These are phyloP conservation scores for Thozetella sp. DNA, from an alignment of 495 filamentous ascomycete species.

Conservation along the genomic window DNA sequence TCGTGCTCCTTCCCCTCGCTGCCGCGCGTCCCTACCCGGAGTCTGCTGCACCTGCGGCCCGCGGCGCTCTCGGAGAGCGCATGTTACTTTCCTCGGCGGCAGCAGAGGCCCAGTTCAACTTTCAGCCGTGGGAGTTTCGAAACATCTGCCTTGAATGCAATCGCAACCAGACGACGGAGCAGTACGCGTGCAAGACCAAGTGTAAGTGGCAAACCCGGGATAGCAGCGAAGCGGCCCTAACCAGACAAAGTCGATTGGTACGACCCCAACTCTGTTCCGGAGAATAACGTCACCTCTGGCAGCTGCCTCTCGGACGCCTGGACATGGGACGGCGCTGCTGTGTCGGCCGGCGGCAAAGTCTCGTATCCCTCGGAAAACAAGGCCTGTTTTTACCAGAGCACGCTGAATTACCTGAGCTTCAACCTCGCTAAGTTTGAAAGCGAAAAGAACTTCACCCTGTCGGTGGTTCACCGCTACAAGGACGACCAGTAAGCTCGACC, in stretches of 20 bases:
- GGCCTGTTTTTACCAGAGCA: slow-evolving; percentile 17
- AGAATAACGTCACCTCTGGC: slow-evolving; percentile 25
- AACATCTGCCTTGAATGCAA: slow-evolving; percentile 22
- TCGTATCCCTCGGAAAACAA: slow-evolving; percentile 17
- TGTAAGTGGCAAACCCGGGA: slow-evolving; percentile 13
- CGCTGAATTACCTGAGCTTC: slow-evolving; percentile 19
- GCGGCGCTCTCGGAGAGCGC: neutral
- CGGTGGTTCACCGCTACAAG: slow-evolving; percentile 27
- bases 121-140: slow-evolving; percentile 20
- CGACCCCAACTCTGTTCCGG: slow-evolving; percentile 32
- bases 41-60: neutral
- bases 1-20: neutral
- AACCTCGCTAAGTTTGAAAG: slow-evolving; percentile 20
- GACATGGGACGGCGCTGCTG: slow-evolving; percentile 28
- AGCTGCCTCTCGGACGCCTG: slow-evolving; percentile 20
- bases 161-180: slow-evolving; percentile 2
- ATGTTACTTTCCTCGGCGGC: neutral
- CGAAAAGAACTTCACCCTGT: slow-evolving; percentile 27
- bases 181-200: slow-evolving; percentile 19
- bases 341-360: slow-evolving; percentile 10
- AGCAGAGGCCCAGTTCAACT: slow-evolving; percentile 18
- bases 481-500: slow-evolving; percentile 24
- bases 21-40: neutral
- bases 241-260: slow-evolving; percentile 24
- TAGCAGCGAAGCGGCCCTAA: neutral